These are phyloP conservation scores for Pythium insidiosum DNA, from an alignment of 352 stramenopile species.

Conservation along the genomic window DNA sequence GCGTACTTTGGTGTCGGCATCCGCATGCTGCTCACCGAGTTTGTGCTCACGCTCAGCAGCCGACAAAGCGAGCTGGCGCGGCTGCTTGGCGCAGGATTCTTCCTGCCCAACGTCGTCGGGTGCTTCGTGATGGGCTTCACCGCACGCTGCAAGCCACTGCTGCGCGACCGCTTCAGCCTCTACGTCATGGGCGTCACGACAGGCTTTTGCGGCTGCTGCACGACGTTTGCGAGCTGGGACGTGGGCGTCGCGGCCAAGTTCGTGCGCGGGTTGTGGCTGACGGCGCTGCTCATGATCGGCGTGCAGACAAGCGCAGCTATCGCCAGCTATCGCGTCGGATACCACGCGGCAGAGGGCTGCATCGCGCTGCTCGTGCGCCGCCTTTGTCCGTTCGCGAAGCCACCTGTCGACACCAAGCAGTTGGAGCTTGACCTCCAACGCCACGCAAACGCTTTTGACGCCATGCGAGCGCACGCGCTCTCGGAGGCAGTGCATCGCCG, in stretches of 20 bases:
- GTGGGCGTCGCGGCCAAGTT: constrained; percentile 12
- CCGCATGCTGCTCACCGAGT: constrained; percentile 14
- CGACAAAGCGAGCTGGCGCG: constrained; percentile 1
- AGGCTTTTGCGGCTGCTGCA: constrained; percentile 27
- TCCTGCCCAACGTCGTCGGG: constrained; percentile 20
- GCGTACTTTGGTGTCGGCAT: constrained; percentile 15
- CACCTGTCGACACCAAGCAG: constrained; percentile 9
- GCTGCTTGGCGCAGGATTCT: constrained; percentile 14
- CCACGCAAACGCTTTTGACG: background rate
- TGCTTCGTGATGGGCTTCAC: constrained; percentile 22
- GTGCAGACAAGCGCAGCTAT: constrained; percentile 12
- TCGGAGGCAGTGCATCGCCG: constrained; percentile 4
- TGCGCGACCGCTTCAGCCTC: constrained; percentile 10
- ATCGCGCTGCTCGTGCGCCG: constrained; percentile 3
- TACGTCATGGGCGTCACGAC: constrained; percentile 20
- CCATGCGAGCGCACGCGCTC: constrained; percentile 1
- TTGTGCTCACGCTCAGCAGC: constrained; percentile 2
- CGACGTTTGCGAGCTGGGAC: constrained; percentile 25
- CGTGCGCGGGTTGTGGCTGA: constrained; percentile 12
- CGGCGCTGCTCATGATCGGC: constrained; percentile 7
- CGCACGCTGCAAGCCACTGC: constrained; percentile 14
- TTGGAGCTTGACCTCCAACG: constrained; percentile 5
- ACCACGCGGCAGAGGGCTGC: constrained; percentile 9
- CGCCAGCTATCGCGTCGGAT: constrained; percentile 5
- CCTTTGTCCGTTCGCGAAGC: constrained; percentile 5